Base-by-base conservation (phyloP, 257 asterid species). In the Lithospermum erythrorhizon region DNA sequence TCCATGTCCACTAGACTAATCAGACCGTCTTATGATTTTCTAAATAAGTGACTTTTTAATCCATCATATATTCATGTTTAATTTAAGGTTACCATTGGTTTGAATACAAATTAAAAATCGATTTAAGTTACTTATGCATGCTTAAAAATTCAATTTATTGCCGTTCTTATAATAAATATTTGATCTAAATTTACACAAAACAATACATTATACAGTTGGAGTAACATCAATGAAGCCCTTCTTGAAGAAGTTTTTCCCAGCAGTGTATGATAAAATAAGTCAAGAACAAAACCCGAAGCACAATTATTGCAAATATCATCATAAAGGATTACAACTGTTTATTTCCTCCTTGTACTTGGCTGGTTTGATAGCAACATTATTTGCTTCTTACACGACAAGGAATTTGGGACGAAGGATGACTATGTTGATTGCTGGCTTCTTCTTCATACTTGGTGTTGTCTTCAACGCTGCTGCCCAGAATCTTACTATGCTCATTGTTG, bases 221-320 rank as follows among this genome's bases (percentile, higher is more conserved):
- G 85, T 83, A n/a, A 78, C 83, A 6, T 67, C 78, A 0, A 83
- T 81, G 87, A 85, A 83, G 62, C 81, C 76, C 23, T 83, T 83
- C 53, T 47, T 83, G 54, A 0, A 15, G 20, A 72, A 78, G 22
- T 83, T 83, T 53, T 83, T 83, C 55, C 83, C 80, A 0, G 8
- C 6, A 4, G 87, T 83, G 0, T 70, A 71, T 68, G 71, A 29
- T 61, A 83, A 66, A 66, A 83, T 76, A n/a, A n/a, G n/a, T 58
- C 69, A 58, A 9, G 63, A 32, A 3, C 80, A 72, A 6, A 70
- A 30, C 20, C 85, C 78, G 62, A 65, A 74, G 17, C 13, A 18
- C 49, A 83, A 83, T 70, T 80, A 83, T 61, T 82, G 89, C 69
- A 82, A 79, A 75, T 82, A 70, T 51, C 70, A 82, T 10, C 61